Evolutionary conservation across 495 filamentous ascomycete genomes (phyloP).

Genomic region (Podospora tetraspora): DNA sequence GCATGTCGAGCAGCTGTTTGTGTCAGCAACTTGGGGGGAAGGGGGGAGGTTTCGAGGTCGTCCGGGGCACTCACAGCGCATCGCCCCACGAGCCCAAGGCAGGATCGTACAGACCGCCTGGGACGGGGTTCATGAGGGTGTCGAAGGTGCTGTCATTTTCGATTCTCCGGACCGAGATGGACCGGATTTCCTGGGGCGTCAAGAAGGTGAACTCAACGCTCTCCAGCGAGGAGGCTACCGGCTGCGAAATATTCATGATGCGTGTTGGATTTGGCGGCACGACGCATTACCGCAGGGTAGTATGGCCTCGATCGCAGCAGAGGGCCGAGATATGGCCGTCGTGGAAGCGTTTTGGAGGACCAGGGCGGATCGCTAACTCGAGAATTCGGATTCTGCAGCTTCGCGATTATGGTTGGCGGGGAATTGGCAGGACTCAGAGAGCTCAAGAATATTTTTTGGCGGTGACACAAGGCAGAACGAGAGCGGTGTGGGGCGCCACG

Average conservation of each 20-base stretch:
- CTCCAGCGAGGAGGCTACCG: constrained; percentile 75
- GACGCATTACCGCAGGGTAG: constrained; percentile 14
- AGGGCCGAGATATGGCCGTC: not conserved
- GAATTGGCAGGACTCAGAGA: constrained; percentile 18
- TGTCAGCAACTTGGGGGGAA: constrained; percentile 18
- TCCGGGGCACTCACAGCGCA: constrained; percentile 56
- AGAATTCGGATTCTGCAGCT: constrained; percentile 20
- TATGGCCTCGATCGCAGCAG: not conserved
- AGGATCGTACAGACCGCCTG: constrained; percentile 86
- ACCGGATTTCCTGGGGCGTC: constrained; percentile 72
- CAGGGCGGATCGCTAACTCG: constrained; percentile 7
- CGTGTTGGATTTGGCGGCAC: constrained; percentile 15
- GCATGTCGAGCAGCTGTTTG: constrained; percentile 81
- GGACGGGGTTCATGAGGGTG: constrained; percentile 73
- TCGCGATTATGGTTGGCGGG: constrained; percentile 25
- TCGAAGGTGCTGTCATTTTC: constrained; percentile 87
- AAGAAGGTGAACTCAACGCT: constrained; percentile 87
- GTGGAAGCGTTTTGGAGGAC: constrained; percentile 5
- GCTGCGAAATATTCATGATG: constrained; percentile 79
- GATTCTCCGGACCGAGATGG: constrained; percentile 87
- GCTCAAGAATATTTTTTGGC: constrained; percentile 38
- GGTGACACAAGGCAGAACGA: constrained; percentile 28
- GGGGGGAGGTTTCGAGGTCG: not conserved
- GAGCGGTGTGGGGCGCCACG: constrained; percentile 15
- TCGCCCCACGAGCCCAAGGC: constrained; percentile 89